Evolutionary conservation across 2,329 filamentous ascomycete species (phyloP).

Genomic region (Ramichloridium luteum): DNA sequence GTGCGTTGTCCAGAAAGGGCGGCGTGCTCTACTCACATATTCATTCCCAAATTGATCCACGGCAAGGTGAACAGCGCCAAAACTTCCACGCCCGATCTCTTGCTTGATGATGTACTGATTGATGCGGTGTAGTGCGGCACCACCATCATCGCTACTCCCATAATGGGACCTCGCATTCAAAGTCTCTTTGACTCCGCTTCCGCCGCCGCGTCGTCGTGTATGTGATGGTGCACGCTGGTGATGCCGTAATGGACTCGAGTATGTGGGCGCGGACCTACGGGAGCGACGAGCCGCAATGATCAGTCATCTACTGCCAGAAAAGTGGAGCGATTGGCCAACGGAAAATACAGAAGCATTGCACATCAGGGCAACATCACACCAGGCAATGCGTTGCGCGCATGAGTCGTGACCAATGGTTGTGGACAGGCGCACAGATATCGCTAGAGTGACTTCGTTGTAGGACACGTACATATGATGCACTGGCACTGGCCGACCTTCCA

Average conservation of each 20-base stretch:
- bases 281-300: too few relatives aligned
- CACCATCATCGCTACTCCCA: slow-evolving; percentile 71
- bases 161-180: slow-evolving; percentile 82
- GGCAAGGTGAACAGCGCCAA: slow-evolving; percentile 83
- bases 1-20: too few relatives aligned
- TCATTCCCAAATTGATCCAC: slow-evolving; percentile 82
- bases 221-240: slow-evolving; percentile 49
- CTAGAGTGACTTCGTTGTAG: slow-evolving; percentile 1
- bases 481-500: slow-evolving; percentile 22
- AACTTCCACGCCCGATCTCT: slow-evolving; percentile 94
- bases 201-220: too few relatives aligned
- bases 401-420: slow-evolving; percentile 2
- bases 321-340: too few relatives aligned
- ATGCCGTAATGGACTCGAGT: slow-evolving; percentile 53
- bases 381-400: neutral
- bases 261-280: slow-evolving; percentile 44
- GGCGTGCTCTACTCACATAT: slow-evolving; percentile 55
- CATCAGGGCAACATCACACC: neutral
- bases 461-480: slow-evolving; percentile 39
- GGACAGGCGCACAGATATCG: slow-evolving; percentile 14
- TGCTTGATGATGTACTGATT: slow-evolving; percentile 92
- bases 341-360: neutral
- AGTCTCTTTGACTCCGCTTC: slow-evolving; percentile 66
- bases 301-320: too few relatives aligned
- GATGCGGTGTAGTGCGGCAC: slow-evolving; percentile 68